Percentiles rank a stretch among this genome's conserved stretches.
phyloP scores from a whole-genome alignment of 345 rosid species.

The Gossypium ekmanianum region DNA sequence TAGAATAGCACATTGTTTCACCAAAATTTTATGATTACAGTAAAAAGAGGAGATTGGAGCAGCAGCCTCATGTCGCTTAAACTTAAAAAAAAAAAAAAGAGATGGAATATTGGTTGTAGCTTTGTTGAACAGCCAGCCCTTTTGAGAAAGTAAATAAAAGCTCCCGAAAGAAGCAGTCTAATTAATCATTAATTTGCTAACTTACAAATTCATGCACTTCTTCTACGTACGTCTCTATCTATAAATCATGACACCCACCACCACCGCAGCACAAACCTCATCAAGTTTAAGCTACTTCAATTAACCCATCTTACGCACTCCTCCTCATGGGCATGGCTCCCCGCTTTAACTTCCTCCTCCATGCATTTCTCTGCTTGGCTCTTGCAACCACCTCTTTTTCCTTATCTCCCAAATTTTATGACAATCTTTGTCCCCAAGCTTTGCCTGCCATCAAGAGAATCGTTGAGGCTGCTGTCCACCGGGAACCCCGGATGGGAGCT shows the following conservation, averaged over 20 bases:
- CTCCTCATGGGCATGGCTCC: conserved; percentile 20
- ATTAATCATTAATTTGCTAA: not conserved
- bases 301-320: not conserved
- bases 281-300: not conserved
- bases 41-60: no score
- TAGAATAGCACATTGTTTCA: no score
- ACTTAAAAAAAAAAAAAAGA: no score
- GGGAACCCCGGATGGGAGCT: no score
- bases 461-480: no score
- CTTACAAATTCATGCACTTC: not conserved
- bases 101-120: not conserved
- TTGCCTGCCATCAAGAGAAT: no score
- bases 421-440: no score
- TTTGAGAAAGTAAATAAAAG: not conserved
- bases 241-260: not conserved
- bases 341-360: conserved; percentile 1
- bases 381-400: conserved; percentile 14
- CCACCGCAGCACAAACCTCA: not conserved
- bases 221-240: not conserved
- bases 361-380: conserved; percentile 17
- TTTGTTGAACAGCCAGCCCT: not conserved
- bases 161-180: not conserved
- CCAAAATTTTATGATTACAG: no score
- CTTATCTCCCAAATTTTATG: no score
- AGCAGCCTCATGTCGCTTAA: not conserved